These are phyloP conservation scores for Pseudogymnoascus sp. DNA, from an alignment of 2,329 filamentous ascomycete species.

Conservation along the genomic window DNA sequence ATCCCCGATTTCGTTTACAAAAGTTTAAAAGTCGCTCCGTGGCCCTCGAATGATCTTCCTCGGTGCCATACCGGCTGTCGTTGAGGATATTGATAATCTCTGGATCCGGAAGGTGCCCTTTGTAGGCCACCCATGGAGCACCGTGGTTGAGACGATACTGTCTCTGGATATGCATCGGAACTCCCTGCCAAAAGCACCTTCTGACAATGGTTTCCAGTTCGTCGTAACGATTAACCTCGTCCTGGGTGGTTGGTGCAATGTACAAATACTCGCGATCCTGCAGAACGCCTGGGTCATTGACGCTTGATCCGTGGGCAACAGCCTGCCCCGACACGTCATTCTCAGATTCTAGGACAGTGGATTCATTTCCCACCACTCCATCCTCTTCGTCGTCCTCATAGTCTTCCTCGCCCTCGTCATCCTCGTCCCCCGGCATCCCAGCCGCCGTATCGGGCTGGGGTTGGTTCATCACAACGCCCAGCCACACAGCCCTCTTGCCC, in stretches of 20 bases:
- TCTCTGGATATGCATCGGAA: neutral
- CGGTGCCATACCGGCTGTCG: no score
- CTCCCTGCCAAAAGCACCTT: neutral
- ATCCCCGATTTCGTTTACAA: neutral
- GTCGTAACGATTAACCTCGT: neutral
- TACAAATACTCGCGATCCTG: neutral
- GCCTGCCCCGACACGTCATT: conserved; percentile 20
- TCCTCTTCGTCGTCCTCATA: conserved; percentile 11
- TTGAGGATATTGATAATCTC: neutral
- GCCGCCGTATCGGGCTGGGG: conserved; percentile 30
- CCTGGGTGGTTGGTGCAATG: neutral
- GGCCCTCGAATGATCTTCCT: neutral
- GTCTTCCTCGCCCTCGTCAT: conserved; percentile 26
- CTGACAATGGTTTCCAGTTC: neutral
- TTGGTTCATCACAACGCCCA: conserved; percentile 30
- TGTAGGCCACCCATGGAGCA: neutral
- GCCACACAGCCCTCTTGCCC: conserved; percentile 62
- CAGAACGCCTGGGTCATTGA: neutral
- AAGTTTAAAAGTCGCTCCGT: neutral
- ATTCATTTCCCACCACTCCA: neutral
- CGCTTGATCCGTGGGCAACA: no score
- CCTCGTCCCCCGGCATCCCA: conserved; percentile 33
- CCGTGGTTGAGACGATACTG: neutral
- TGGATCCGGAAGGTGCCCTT: neutral
- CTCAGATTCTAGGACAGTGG: conserved; percentile 7